Evolutionary conservation across 139 green algal species (phyloP).

Genomic region (Trebouxia sp.): DNA sequence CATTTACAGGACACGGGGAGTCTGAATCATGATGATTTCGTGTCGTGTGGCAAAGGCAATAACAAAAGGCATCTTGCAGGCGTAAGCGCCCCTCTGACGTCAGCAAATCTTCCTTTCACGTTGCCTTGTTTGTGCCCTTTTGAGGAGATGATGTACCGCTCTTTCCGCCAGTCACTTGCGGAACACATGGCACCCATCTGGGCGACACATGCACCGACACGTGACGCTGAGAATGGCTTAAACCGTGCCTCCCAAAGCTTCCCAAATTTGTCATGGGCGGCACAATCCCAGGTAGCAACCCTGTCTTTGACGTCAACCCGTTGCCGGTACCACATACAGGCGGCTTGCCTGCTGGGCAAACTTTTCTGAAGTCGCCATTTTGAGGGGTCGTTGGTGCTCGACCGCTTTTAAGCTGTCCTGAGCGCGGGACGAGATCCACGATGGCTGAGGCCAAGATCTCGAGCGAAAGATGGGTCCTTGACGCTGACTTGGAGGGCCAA

Average conservation of each 20-base stretch:
- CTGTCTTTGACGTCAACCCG: too few species aligned
- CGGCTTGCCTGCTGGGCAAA: too few species aligned
- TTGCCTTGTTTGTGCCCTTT: not conserved
- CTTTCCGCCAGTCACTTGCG: not conserved
- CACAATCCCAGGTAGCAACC: too few species aligned
- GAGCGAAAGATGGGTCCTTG: constrained; percentile 6
- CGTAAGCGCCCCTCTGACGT: not conserved
- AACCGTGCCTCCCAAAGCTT: too few species aligned
- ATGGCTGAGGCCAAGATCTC: constrained; percentile 2
- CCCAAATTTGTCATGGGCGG: too few species aligned
- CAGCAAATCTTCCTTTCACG: not conserved
- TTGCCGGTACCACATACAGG: too few species aligned
- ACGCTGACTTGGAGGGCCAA: constrained; percentile 23
- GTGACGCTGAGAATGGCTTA: too few species aligned
- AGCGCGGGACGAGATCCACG: not conserved
- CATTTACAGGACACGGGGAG: too few species aligned
- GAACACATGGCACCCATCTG: too few species aligned
- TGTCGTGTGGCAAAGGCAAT: too few species aligned
- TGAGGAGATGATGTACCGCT: not conserved
- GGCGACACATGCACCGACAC: too few species aligned
- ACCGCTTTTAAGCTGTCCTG: not conserved
- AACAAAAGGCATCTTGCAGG: not conserved
- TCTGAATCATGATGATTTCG: too few species aligned
- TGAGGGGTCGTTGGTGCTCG: not conserved
- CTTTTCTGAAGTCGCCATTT: not conserved